These are phyloP conservation scores for Malus hybrid DNA, from an alignment of 331 rosid species.

Conservation along the genomic window DNA sequence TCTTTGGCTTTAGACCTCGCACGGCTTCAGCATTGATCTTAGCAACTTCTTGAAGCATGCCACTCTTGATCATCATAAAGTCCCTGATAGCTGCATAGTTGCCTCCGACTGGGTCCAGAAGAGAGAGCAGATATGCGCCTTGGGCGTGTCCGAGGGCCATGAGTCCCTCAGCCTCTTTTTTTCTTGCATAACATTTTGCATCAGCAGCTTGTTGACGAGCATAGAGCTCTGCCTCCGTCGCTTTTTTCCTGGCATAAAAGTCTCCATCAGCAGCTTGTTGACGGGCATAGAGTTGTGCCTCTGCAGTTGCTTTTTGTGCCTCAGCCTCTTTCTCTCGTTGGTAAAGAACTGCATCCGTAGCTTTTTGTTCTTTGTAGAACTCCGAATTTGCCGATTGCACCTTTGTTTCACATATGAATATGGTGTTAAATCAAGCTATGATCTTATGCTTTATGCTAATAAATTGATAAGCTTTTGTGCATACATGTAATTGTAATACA, in stretches of 20 bases:
- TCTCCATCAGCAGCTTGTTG: slow-evolving; percentile 47
- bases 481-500: too few relatives aligned
- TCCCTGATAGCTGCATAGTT: slow-evolving; percentile 38
- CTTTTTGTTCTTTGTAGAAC: slow-evolving; percentile 42
- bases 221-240: slow-evolving; percentile 2
- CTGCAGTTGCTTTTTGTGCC: slow-evolving; percentile 37
- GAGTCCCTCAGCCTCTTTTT: slow-evolving; percentile 54
- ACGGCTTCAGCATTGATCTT: slow-evolving; percentile 46
- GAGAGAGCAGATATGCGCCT: slow-evolving; percentile 27
- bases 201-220: slow-evolving; percentile 48
- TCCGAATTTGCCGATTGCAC: slow-evolving; percentile 62
- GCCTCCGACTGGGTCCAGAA: slow-evolving; percentile 34
- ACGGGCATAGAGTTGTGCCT: slow-evolving; percentile 28
- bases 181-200: slow-evolving; percentile 41
- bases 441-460: background rate
- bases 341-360: slow-evolving; percentile 34
- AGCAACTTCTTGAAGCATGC: slow-evolving; percentile 50
- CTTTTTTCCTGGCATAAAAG: slow-evolving; percentile 30
- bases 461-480: background rate
- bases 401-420: slow-evolving; percentile 29
- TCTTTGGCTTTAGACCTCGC: slow-evolving; percentile 48
- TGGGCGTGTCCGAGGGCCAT: slow-evolving; percentile 35
- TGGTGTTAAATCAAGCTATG: background rate
- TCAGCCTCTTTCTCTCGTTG: slow-evolving; percentile 33
- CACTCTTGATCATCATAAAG: slow-evolving; percentile 42